phyloP scores from a whole-genome alignment of 75 land plant genomes.

The Adiantum capillusveneris region DNA sequence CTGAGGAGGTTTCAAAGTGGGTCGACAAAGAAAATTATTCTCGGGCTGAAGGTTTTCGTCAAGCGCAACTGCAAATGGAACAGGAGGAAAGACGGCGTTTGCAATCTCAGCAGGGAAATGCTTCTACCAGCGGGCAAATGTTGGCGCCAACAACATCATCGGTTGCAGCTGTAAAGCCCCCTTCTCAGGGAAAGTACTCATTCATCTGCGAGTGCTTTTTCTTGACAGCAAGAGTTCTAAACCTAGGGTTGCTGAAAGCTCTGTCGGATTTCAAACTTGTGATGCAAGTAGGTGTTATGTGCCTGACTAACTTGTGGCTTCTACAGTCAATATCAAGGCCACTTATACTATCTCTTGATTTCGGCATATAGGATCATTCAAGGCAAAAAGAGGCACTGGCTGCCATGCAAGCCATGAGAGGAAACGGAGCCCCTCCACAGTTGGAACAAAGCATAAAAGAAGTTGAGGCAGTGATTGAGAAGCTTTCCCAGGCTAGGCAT shows the following conservation, averaged over 20 bases:
- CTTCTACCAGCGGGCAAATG: constrained; percentile 26
- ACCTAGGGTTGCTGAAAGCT: constrained; percentile 87
- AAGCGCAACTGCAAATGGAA: constrained; percentile 33
- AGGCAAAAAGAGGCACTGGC: constrained; percentile 67
- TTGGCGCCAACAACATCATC: constrained; percentile 12
- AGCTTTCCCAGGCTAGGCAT: constrained; percentile 62
- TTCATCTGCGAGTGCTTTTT: constrained; percentile 98
- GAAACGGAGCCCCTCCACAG: constrained; percentile 54
- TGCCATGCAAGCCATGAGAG: constrained; percentile 59
- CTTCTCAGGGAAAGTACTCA: constrained; percentile 34
- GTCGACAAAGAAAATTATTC: constrained; percentile 40
- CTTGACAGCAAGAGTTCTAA: constrained; percentile 92
- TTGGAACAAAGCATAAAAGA: constrained; percentile 56
- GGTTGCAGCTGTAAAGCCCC: constrained; percentile 6
- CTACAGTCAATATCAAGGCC: no score
- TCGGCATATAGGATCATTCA: constrained; percentile 45
- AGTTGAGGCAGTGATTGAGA: constrained; percentile 64
- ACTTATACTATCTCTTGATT: no score
- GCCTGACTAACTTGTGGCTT: no score
- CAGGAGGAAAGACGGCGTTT: constrained; percentile 42
- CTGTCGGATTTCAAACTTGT: constrained; percentile 78
- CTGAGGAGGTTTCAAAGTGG: constrained; percentile 83
- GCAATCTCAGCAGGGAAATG: constrained; percentile 54
- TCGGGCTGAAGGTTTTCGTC: constrained; percentile 35
- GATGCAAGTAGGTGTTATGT: constrained; percentile 49